phyloP scores from a whole-genome alignment of 306 rosid species.

The Mucuna pruriens region DNA sequence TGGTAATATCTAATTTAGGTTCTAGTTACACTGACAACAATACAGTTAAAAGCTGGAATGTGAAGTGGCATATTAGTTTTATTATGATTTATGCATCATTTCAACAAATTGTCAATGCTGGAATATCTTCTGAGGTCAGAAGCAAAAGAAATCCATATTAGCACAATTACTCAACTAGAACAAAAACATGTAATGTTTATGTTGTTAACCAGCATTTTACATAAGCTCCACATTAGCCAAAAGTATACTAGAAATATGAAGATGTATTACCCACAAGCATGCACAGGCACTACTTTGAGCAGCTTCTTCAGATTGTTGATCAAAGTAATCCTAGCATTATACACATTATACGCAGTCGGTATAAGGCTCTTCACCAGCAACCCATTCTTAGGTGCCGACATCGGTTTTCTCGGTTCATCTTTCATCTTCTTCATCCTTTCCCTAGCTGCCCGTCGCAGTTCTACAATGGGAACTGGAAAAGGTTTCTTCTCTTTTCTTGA shows the following conservation, averaged over 20 bases:
- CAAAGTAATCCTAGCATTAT: constrained; percentile 76
- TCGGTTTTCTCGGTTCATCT: constrained; percentile 65
- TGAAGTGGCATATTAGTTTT: background rate
- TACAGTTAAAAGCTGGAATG: background rate
- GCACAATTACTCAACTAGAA: constrained; percentile 7
- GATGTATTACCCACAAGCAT: constrained; percentile 85
- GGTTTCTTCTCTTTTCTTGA: constrained; percentile 90
- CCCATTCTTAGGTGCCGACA: constrained; percentile 84
- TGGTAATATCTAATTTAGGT: background rate
- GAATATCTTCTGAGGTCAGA: constrained; percentile 27
- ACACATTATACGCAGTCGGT: constrained; percentile 76
- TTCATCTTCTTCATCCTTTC: constrained; percentile 81
- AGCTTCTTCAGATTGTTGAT: constrained; percentile 93
- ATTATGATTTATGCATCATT: background rate
- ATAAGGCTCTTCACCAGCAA: constrained; percentile 78
- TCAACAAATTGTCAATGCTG: background rate
- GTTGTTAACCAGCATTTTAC: constrained; percentile 15
- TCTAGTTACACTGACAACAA: background rate
- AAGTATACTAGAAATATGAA: constrained; percentile 5
- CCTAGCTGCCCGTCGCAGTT: constrained; percentile 93
- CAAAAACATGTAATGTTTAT: background rate
- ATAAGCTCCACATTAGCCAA: background rate
- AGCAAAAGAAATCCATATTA: background rate
- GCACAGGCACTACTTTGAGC: constrained; percentile 75
- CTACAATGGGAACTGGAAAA: constrained; percentile 80